A percentile compares a stretch with the other conserved stretches of the same genome.
These are phyloP conservation scores for Luzula sylvatica DNA, from an alignment of 176 grass and related monocot genomes.

Conservation along the genomic window DNA sequence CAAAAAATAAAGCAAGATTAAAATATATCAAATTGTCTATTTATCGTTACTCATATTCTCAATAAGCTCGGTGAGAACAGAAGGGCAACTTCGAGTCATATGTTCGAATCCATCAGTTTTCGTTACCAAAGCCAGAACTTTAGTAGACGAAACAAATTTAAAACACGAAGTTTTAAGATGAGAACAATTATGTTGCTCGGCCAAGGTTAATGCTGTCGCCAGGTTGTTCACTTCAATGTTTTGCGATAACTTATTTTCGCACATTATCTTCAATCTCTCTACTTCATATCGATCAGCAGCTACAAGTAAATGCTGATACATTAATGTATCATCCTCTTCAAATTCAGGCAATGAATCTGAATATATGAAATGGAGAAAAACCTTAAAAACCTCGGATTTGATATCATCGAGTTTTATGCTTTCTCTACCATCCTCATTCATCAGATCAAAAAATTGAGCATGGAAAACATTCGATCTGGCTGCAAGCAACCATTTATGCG, in stretches of 20 bases:
- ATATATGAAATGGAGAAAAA: slow-evolving; percentile 17
- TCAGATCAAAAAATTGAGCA: slow-evolving; percentile 20
- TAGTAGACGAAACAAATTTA: neutral
- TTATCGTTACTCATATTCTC: no score
- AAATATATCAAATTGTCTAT: no score
- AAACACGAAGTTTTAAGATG: neutral
- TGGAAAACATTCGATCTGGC: slow-evolving; percentile 11
- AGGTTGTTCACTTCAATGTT: neutral
- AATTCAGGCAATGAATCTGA: neutral
- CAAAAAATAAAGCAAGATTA: no score
- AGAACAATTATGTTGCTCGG: slow-evolving; percentile 3
- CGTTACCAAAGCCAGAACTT: neutral
- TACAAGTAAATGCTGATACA: neutral
- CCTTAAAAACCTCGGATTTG: slow-evolving; percentile 10
- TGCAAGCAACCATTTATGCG: slow-evolving; percentile 6
- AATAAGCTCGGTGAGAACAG: neutral
- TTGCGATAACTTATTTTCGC: neutral
- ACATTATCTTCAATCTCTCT: neutral
- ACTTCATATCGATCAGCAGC: neutral
- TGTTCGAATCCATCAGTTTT: neutral
- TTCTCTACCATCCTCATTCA: neutral
- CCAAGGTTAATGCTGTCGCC: neutral
- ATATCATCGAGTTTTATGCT: slow-evolving; percentile 13
- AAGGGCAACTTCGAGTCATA: neutral
- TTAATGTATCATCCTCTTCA: neutral